A percentile compares a stretch with the other conserved stretches of the same genome.
Conservation (phyloP, 176 grass and related monocot genomes). For the Metroxylon sagu region DNA sequence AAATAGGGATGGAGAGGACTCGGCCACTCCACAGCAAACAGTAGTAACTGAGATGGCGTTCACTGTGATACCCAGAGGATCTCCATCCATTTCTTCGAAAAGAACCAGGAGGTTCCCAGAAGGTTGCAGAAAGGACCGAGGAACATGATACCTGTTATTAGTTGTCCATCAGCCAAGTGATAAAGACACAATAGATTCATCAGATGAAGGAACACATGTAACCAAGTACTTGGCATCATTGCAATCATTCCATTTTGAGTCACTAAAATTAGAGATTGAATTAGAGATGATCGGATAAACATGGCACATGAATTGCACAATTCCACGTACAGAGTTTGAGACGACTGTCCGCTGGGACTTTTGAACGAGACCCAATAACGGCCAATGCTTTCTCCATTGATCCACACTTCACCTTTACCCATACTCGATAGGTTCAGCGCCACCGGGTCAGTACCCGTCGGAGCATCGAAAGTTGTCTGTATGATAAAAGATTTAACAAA, state of each 20-base stretch:
- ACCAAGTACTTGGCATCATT: background rate
- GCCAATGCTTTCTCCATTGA: slow-evolving; percentile 69
- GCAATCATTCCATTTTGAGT: too few species aligned
- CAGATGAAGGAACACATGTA: background rate
- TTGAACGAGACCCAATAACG: slow-evolving; percentile 76
- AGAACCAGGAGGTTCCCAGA: slow-evolving; percentile 52
- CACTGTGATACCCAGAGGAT: slow-evolving; percentile 56
- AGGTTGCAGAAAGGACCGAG: slow-evolving; percentile 48
- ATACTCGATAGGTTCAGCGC: slow-evolving; percentile 61
- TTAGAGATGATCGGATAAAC: too few species aligned
- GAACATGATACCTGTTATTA: slow-evolving; percentile 65
- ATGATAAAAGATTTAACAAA: slow-evolving; percentile 5
- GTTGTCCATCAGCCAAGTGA: too few species aligned
- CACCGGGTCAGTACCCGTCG: slow-evolving; percentile 40
- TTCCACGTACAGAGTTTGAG: slow-evolving; percentile 51
- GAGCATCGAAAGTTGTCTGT: slow-evolving; percentile 49
- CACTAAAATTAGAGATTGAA: too few species aligned
- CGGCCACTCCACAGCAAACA: slow-evolving; percentile 24
- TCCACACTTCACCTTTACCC: slow-evolving; percentile 76
- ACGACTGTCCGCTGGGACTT: slow-evolving; percentile 37
- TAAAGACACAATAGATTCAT: background rate
- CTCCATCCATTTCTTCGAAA: slow-evolving; percentile 73
- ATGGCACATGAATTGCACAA: too few species aligned
- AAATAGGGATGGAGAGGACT: slow-evolving; percentile 15
- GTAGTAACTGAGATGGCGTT: slow-evolving; percentile 47